These are phyloP conservation scores for Neofusicoccum kwambonambiense DNA, from an alignment of 2,329 filamentous ascomycete species.

Conservation along the genomic window DNA sequence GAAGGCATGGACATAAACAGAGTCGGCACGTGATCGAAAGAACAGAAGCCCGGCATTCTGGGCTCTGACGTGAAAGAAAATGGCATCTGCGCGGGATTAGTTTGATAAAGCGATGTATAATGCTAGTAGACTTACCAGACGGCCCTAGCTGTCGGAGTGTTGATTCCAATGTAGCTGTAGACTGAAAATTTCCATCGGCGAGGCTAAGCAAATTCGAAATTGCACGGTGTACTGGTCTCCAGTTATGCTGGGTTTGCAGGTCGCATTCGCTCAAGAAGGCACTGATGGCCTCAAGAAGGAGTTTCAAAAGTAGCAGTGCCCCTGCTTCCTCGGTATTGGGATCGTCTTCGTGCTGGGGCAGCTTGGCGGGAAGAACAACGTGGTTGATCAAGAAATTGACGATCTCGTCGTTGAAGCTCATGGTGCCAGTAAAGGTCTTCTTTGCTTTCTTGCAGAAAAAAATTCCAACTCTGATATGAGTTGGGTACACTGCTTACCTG, in stretches of 20 bases:
- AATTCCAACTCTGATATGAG: no score
- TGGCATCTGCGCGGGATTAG: not conserved
- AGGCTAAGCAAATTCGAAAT: no score
- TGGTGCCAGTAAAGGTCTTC: not conserved
- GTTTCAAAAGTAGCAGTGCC: not conserved
- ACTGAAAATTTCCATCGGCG: no score
- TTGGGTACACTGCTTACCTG: no score
- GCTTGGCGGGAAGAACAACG: slow-evolving; percentile 49
- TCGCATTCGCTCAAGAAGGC: not conserved
- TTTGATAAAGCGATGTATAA: no score
- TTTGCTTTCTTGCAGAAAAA: no score
- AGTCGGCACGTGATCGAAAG: slow-evolving; percentile 22
- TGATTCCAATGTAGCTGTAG: no score
- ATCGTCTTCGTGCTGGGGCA: slow-evolving; percentile 42
- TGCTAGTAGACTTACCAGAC: no score
- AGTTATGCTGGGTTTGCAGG: not conserved
- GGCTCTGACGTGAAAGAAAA: slow-evolving; percentile 38
- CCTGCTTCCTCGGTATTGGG: not conserved
- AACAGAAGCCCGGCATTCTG: slow-evolving; percentile 52
- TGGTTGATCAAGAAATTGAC: slow-evolving; percentile 44
- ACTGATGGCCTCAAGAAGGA: not conserved
- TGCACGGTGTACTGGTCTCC: not conserved
- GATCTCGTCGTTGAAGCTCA: not conserved
- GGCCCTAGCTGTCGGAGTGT: no score
- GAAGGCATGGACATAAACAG: slow-evolving; percentile 44